Conservation (phyloP, 495 filamentous ascomycete genomes). For the Aspergillus wentii region DNA sequence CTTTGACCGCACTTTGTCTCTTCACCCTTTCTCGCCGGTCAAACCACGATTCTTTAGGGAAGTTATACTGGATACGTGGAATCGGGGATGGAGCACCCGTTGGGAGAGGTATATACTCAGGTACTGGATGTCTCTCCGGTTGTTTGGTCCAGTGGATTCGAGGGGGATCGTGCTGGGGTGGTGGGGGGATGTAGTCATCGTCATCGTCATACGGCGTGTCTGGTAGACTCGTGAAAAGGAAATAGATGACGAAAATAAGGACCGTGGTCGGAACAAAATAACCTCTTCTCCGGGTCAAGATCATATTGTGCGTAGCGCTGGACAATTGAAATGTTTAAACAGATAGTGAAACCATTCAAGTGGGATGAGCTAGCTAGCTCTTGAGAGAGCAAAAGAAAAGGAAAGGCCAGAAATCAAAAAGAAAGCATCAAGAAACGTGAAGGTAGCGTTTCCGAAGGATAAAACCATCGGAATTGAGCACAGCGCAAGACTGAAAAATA, state of each 20-base stretch:
- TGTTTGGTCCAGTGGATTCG: conserved; percentile 38
- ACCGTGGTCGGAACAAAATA: conserved; percentile 23
- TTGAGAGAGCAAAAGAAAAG: conserved; percentile 1
- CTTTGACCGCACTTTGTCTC: conserved; percentile 55
- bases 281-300: conserved; percentile 19
- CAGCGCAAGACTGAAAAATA: too few relatives aligned
- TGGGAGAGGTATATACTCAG: conserved; percentile 43
- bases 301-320: too few relatives aligned
- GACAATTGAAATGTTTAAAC: too few relatives aligned
- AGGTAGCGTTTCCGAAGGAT: conserved; percentile 4
- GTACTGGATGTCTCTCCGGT: conserved; percentile 44
- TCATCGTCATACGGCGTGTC: conserved; percentile 13
- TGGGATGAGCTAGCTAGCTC: too few relatives aligned
- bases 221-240: conserved; percentile 29
- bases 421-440: conserved; percentile 11
- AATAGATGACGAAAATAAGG: conserved; percentile 22
- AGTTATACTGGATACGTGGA: conserved; percentile 49
- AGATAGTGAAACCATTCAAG: too few relatives aligned
- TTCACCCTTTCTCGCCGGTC: conserved; percentile 33
- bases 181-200: conserved; percentile 11
- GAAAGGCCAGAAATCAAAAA: conserved; percentile 4
- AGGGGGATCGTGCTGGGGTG: conserved; percentile 8
- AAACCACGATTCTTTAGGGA: conserved; percentile 37
- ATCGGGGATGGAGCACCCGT: conserved; percentile 34
- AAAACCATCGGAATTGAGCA: neutral